A percentile compares a stretch with the other conserved stretches of the same genome.
These are phyloP conservation scores for Cryptosporidium tyzzeri DNA, from an alignment of 169 alveolate species.

Conservation along the genomic window DNA sequence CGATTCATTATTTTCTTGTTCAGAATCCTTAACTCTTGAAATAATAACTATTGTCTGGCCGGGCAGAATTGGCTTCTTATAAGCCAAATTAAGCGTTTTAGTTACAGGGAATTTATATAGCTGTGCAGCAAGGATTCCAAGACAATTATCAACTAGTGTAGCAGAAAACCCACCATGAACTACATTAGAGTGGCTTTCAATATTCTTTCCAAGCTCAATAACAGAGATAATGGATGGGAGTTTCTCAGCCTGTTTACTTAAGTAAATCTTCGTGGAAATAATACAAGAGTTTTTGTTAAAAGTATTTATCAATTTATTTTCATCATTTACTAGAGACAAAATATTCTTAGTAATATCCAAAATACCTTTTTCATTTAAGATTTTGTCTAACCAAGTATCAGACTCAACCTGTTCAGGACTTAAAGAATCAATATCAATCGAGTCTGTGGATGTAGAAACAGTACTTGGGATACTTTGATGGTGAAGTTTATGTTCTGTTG, in stretches of 20 bases:
- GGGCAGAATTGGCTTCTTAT: constrained; percentile 60
- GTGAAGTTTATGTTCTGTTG: neutral
- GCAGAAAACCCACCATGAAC: constrained; percentile 75
- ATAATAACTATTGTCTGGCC: constrained; percentile 27
- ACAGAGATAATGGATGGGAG: constrained; percentile 10
- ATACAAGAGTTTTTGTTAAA: constrained; percentile 18
- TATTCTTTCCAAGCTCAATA: constrained; percentile 40
- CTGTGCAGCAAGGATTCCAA: constrained; percentile 65
- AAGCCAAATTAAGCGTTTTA: constrained; percentile 48
- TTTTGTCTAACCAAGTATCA: constrained; percentile 14
- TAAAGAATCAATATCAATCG: constrained; percentile 32
- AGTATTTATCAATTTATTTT: constrained; percentile 27
- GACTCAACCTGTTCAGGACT: neutral
- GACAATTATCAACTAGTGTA: constrained; percentile 60
- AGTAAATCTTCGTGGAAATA: constrained; percentile 16
- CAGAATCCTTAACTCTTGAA: constrained; percentile 33
- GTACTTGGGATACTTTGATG: constrained; percentile 35
- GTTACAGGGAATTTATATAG: constrained; percentile 54
- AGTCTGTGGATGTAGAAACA: constrained; percentile 45
- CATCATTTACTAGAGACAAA: neutral
- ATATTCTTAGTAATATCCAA: constrained; percentile 18
- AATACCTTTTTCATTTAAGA: neutral
- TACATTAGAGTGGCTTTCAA: constrained; percentile 65
- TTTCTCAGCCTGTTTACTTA: constrained; percentile 3
- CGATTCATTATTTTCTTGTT: neutral